Base-by-base conservation (phyloP, 2,329 filamentous ascomycete genomes). In the Raffaelea deltoideospora region DNA sequence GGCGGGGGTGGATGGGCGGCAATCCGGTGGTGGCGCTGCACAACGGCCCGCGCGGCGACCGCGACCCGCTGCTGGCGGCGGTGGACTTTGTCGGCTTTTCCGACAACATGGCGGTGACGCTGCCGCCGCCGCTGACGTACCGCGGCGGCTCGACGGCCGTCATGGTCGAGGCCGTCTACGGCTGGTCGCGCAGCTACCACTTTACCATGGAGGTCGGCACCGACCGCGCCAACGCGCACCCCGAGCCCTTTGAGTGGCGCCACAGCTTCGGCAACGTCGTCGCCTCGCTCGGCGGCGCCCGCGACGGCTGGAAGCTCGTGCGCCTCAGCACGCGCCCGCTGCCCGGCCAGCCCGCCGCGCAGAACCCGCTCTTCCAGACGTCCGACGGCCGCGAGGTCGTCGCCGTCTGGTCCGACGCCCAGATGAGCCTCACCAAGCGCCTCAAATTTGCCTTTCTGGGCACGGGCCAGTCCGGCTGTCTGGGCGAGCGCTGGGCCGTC, bases 171-270 rank as follows among this genome's bases (percentile, higher is more conserved):
- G 10, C 38, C 5, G 35, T 35, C 3, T 13, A 37, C 3, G 42
- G 44, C 26, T 45, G 43, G 41, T 34, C 40, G 23, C 44, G 41
- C 31, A 18, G 39, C 4, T 58, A 54, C 35, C 34, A 39, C n/a
- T 60, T 64, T 40, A 32, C 42, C 27, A 50, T 61, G 35, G 53
- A 58, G 37, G 49, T 58, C 22, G 48, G 51, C 24, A 39, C 48
- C 32, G 35, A 31, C 17, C 39, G 21, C n/a, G 18, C 26, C 15
- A 34, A 37, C 5, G 30, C 38, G n/a, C 37, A 39, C 18, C 40
- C 44, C 18, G 61, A 64, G 45, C 33, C 42, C 15, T 65, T 61
- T 42, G 56, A 64, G 49, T 66, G 63, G 63, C 56, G 60, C 3
- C 50, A 55, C 40, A 56, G 53, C 40, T 46, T 46, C 24, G 55